A percentile compares a stretch with the other conserved stretches of the same genome.
phyloP scores from a whole-genome alignment of 345 rosid genomes.

The Lepidium didymum region DNA sequence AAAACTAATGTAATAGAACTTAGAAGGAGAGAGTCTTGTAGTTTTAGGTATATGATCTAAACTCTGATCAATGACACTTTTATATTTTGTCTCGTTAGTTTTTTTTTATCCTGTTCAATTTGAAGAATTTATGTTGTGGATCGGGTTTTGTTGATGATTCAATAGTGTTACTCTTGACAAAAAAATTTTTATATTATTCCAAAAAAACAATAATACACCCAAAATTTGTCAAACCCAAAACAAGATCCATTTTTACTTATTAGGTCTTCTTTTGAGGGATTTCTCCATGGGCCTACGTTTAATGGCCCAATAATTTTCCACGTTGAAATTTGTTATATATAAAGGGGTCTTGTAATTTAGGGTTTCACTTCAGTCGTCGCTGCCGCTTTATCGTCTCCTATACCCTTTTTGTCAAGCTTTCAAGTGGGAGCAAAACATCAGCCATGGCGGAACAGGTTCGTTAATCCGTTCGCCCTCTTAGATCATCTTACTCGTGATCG shows the following conservation, averaged over 20 bases:
- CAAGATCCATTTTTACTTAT: background rate
- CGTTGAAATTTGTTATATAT: background rate
- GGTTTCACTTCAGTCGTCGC: slow-evolving; percentile 14
- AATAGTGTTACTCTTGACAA: too few relatives aligned
- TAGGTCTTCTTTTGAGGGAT: background rate
- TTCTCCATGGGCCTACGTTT: background rate
- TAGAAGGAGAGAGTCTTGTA: too few relatives aligned
- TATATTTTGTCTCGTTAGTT: background rate
- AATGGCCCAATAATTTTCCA: background rate
- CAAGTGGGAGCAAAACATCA: background rate
- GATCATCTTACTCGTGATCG: background rate
- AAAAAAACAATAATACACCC: background rate
- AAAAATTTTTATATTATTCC: too few relatives aligned
- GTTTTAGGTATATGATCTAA: too few relatives aligned
- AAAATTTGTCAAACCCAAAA: background rate
- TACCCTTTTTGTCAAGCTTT: background rate
- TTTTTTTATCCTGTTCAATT: too few relatives aligned
- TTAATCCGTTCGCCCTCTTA: background rate
- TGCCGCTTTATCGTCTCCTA: slow-evolving; percentile 8
- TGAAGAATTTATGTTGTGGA: too few relatives aligned
- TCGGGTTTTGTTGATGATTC: too few relatives aligned
- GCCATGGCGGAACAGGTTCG: slow-evolving; percentile 34
- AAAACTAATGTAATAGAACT: too few relatives aligned
- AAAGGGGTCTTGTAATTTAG: background rate
- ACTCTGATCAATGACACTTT: too few relatives aligned